Conservation (phyloP, 306 rosid species). For the Cucumis sativus region Cucumber_9930_V3 NC_026655.2:21937501-21938000, state of each 20-base stretch:
- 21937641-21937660: slow-evolving; percentile 33
- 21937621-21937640: slow-evolving; percentile 25
- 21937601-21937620: slow-evolving; percentile 29
- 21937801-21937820: slow-evolving; percentile 45
- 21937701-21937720: slow-evolving; percentile 15
- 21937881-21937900: slow-evolving; percentile 87
- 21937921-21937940: slow-evolving; percentile 78
- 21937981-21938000: slow-evolving; percentile 43
- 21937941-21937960: slow-evolving; percentile 34
- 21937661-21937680: slow-evolving; percentile 17
- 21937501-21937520: slow-evolving; percentile 37
- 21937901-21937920: slow-evolving; percentile 79
- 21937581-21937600: slow-evolving; percentile 17
- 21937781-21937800: slow-evolving; percentile 34
- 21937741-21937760: slow-evolving; percentile 30
- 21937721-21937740: slow-evolving; percentile 22
- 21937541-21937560: slow-evolving; percentile 25
- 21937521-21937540: slow-evolving; percentile 16
- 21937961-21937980: slow-evolving; percentile 47
- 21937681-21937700: slow-evolving; percentile 16
- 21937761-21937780: slow-evolving; percentile 17
- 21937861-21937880: slow-evolving; percentile 84
- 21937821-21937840: slow-evolving; percentile 73
- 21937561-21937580: slow-evolving; percentile 28
- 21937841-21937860: slow-evolving; percentile 84